Evolutionary conservation across 352 stramenopile species (phyloP).

Genomic region (Globisporangium irregulare): DNA sequence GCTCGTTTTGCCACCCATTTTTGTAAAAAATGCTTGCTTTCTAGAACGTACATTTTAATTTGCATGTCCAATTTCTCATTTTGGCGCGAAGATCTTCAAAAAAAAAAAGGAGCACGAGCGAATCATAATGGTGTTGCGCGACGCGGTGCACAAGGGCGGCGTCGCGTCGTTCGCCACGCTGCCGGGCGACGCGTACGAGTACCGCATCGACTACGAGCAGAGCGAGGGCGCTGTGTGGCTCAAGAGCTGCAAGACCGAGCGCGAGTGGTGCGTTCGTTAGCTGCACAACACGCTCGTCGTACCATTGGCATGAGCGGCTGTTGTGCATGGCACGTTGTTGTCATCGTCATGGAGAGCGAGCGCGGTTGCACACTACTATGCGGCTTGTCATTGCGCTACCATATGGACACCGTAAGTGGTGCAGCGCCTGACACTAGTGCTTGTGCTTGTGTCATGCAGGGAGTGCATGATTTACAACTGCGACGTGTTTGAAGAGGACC

Average conservation of each 20-base stretch:
- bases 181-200: constrained; percentile 11
- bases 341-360: too few relatives aligned
- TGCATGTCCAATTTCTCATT: too few relatives aligned
- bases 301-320: too few relatives aligned
- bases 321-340: too few relatives aligned
- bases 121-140: not conserved
- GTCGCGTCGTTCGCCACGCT: constrained; percentile 10
- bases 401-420: not conserved
- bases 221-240: constrained; percentile 9
- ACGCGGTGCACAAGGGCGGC: constrained; percentile 3
- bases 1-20: too few relatives aligned
- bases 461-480: constrained; percentile 8
- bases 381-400: too few relatives aligned
- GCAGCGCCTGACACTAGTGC: not conserved
- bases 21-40: too few relatives aligned
- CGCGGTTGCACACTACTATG: too few relatives aligned
- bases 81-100: not conserved
- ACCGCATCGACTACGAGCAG: constrained; percentile 12
- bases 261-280: constrained; percentile 9
- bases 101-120: not conserved
- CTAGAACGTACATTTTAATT: too few relatives aligned
- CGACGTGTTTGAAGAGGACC: constrained; percentile 6
- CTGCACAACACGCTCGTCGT: too few relatives aligned
- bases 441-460: not conserved
- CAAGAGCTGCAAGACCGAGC: constrained; percentile 9